Conservation (phyloP, 2,329 filamentous ascomycete genomes). For the Didymella glomerata region DNA sequence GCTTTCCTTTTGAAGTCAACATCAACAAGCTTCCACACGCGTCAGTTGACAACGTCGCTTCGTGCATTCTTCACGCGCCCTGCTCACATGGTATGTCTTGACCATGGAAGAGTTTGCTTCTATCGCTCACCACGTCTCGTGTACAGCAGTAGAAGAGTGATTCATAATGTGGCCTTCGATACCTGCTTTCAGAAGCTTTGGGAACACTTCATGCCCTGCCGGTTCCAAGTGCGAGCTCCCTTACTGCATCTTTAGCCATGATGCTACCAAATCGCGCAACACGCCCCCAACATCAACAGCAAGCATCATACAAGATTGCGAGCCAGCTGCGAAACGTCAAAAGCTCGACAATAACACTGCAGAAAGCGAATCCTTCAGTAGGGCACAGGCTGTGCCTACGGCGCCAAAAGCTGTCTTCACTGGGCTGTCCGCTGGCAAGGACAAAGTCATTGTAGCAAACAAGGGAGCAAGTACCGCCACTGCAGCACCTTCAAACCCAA, state of each 20-base stretch:
- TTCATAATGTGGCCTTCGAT: constrained; percentile 43
- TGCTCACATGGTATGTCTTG: constrained; percentile 17
- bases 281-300: constrained; percentile 6
- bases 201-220: constrained; percentile 58
- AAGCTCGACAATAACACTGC: constrained; percentile 36
- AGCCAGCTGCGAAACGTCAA: constrained; percentile 41
- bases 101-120: constrained; percentile 1
- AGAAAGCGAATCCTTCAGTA: constrained; percentile 13
- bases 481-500: constrained; percentile 10
- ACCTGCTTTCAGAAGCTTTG: constrained; percentile 38
- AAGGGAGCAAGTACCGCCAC: constrained; percentile 13
- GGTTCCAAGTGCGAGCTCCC: constrained; percentile 59
- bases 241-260: constrained; percentile 68
- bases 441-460: constrained; percentile 18
- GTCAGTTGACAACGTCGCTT: background rate
- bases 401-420: constrained; percentile 32
- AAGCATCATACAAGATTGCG: constrained; percentile 11
- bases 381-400: background rate
- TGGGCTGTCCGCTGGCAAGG: constrained; percentile 35
- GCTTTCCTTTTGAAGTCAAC: background rate
- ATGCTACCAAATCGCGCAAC: constrained; percentile 31
- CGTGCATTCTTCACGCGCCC: background rate
- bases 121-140: constrained; percentile 8
- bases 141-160: constrained; percentile 4
- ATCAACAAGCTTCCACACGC: constrained; percentile 1